Evolutionary conservation across 805 yeast species (phyloP).

Genomic region (Sugiyamaella smithiae): DNA sequence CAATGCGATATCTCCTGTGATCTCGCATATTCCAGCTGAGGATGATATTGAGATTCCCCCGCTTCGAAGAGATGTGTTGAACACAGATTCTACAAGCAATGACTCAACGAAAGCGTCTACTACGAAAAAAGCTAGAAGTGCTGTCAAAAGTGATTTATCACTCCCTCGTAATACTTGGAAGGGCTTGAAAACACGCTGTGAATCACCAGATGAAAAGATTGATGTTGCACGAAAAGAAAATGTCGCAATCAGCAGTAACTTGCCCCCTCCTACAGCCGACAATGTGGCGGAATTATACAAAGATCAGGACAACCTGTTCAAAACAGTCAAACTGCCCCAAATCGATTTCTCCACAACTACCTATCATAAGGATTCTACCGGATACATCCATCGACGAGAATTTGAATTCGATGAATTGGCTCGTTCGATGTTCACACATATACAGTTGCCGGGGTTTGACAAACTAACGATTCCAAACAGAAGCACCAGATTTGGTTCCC

Average conservation of each 20-base stretch:
- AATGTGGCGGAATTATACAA: background rate
- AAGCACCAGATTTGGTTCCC: background rate
- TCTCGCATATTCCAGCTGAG: constrained; percentile 15
- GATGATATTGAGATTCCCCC: constrained; percentile 11
- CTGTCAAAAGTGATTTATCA: background rate
- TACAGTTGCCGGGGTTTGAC: constrained; percentile 11
- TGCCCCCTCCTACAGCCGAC: background rate
- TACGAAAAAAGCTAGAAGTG: background rate
- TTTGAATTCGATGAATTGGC: constrained; percentile 14
- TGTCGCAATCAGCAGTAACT: background rate
- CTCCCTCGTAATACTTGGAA: background rate
- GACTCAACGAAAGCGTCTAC: background rate
- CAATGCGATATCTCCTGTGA: constrained; percentile 17
- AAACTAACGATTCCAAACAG: constrained; percentile 6
- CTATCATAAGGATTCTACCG: constrained; percentile 14
- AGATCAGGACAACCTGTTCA: background rate
- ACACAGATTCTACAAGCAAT: background rate
- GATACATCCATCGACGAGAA: constrained; percentile 21
- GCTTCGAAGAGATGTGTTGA: constrained; percentile 6
- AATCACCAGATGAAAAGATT: background rate
- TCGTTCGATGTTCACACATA: background rate
- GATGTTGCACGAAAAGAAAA: background rate
- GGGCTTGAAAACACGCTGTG: background rate
- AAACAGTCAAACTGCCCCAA: constrained; percentile 3
- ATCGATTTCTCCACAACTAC: constrained; percentile 14